Base-by-base conservation (phyloP, 768 basidiomycete genomes). In the Coprinopsis sp. region DNA sequence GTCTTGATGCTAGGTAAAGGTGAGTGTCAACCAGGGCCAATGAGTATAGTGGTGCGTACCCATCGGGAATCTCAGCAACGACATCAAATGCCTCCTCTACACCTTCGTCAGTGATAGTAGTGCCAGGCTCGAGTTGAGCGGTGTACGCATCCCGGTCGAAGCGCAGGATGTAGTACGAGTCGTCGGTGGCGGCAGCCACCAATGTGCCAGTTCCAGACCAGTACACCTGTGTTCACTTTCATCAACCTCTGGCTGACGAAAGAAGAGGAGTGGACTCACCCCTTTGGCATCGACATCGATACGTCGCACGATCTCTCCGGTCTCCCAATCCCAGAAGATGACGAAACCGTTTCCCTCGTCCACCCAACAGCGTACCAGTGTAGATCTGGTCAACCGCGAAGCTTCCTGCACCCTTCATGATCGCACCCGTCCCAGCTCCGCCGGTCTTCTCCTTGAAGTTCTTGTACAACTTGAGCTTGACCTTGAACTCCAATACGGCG, bases 271-370 rank as follows among this genome's bases (percentile, higher is more conserved):
- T 24, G 33, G 2, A 64, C 87, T 48, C 53, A 96, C 96, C 58
- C 84, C 85, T 64, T 89, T 93, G 6, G 93, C 93, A 52, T 98
- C 92, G 1, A 92, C 93, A 57, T 99, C 94, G 56, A 99, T 87
- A 54, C 96, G 69, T 47, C 96, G 71, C 4, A 98, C 96, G 47
- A 98, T 78, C 59, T 95, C 90, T 27, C 93, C 92, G 1, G 82
- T 83, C 65, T 98, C 95, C 96, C 96, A 98, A 61, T 98, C 96
- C 92, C 96, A 98, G 64, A 99, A 99, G 58, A 97, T 75, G 24
- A 96, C 92, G 53, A 97, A 96, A 0, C 93, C 92, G 53, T 77
- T 77, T 0, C 94, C n/a, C 95, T 4, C 88, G 70, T 2, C 86
- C 94, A 37, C 82, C 87, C 2, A 99, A 73, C 14, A 98, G 65